Evolutionary conservation across 345 rosid species (phyloP).

Genomic region (Camelina sativa): DNA sequence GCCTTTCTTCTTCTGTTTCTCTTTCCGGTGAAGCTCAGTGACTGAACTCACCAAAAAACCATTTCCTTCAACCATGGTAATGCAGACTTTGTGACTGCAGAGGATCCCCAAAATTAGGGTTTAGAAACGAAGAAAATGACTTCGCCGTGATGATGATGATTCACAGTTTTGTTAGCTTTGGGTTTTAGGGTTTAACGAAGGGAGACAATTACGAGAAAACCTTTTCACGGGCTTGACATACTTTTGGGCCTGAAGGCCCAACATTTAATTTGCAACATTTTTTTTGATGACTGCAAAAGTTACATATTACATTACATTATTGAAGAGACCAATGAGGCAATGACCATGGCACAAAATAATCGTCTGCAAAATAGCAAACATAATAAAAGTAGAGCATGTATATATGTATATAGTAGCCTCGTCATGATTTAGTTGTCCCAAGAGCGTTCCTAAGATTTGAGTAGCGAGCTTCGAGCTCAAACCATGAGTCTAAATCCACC

Average conservation of each 20-base stretch:
- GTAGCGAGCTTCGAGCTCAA: slow-evolving; percentile 49
- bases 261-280: too few relatives aligned
- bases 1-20: slow-evolving; percentile 76
- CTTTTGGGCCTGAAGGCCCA: background rate
- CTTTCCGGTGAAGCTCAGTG: slow-evolving; percentile 72
- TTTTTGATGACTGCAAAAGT: too few relatives aligned
- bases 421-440: slow-evolving; percentile 34
- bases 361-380: too few relatives aligned
- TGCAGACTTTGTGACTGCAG: slow-evolving; percentile 25
- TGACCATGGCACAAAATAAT: too few relatives aligned
- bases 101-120: slow-evolving; percentile 12
- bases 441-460: slow-evolving; percentile 44
- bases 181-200: slow-evolving; percentile 19
- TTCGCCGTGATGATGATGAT: background rate
- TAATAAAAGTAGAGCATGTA: background rate
- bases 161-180: background rate
- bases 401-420: background rate
- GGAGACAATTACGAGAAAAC: background rate
- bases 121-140: slow-evolving; percentile 10
- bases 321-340: too few relatives aligned
- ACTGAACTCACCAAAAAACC: slow-evolving; percentile 67
- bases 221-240: background rate
- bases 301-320: too few relatives aligned
- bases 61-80: slow-evolving; percentile 34
- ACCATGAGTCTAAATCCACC: slow-evolving; percentile 54